Evolutionary conservation across 164 flowering plant species (phyloP), one percentile per base, ranked within the genome.

Genomic region (Stephania cephalantha): DNA sequence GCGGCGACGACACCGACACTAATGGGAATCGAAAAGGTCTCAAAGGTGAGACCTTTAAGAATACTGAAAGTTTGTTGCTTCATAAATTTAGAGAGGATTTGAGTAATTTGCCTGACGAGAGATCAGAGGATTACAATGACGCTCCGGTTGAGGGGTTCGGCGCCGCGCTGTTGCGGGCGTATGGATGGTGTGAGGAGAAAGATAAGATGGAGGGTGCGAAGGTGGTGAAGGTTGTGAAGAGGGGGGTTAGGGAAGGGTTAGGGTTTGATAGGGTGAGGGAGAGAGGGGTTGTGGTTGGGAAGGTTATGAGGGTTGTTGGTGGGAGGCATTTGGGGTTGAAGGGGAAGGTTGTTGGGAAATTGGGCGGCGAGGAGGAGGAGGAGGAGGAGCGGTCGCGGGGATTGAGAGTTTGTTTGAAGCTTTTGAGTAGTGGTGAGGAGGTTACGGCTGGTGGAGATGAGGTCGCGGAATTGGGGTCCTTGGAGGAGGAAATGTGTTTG

Each of bases 101-200:
- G 82, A 68, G 73, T 72, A 79, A 66, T 31, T 72, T 94, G 69
- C 90, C 93, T n/a, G 97, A 90, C 3, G 87, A 87, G 55, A 71
- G 89, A 3, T 20, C 81, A 25, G 94, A 89, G 29, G 89, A 91
- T 52, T 83, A 78, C 44, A 61, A 18, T 1, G 93, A 88, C 8
- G 75, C 86, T 11, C 96, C 97, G 0, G 92, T 94, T 0, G 98
- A 94, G 84, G 87, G 85, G 0, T 94, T 86, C 71, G 98, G 87
- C 2, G 87, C 87, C 0, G 97, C 97, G 0, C 73, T 90, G 52
- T 83, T 94, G 8, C 72, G 82, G 0, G 92, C 94, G 17, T 92
- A 90, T 73, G 98, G 98, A 1, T 94, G 98, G 98, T 20, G 69
- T 4, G 86, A 90, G 73, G 97, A 96, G 9, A 78, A 73, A 93